Evolutionary conservation across 2,329 filamentous ascomycete genomes (phyloP).

Genomic region (Penicillium sp.): DNA sequence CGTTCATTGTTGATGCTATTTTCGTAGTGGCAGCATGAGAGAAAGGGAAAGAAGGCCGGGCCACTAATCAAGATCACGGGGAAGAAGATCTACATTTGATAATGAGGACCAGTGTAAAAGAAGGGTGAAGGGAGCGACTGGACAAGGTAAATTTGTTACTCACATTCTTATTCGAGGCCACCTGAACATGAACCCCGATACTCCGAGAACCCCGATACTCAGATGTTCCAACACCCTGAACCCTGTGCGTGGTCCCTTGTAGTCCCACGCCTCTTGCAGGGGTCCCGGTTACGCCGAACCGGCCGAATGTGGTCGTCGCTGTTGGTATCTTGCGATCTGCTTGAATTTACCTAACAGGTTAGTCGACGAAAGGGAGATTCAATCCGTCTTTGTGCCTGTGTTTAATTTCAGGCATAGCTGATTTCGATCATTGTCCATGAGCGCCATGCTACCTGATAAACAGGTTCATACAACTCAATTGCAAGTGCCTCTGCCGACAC

Average conservation of each 20-base stretch:
- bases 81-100: background rate
- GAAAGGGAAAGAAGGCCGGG: background rate
- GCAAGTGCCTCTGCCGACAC: background rate
- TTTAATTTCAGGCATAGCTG: background rate
- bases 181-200: background rate
- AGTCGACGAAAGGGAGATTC: background rate
- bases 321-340: background rate
- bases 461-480: background rate
- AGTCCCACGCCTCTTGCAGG: background rate
- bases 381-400: too few species aligned
- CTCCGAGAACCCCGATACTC: background rate
- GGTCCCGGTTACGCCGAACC: background rate
- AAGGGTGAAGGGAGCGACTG: background rate
- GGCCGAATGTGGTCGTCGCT: background rate
- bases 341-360: too few species aligned
- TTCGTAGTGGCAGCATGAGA: background rate
- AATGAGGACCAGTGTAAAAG: background rate
- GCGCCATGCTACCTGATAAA: background rate
- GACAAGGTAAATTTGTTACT: background rate
- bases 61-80: background rate
- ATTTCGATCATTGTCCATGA: background rate
- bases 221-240: background rate
- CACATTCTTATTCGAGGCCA: background rate
- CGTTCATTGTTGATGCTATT: constrained; percentile 9
- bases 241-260: background rate